Evolutionary conservation across 169 alveolate genomes (phyloP).

Genomic region (Cryptosporidium muris): DNA sequence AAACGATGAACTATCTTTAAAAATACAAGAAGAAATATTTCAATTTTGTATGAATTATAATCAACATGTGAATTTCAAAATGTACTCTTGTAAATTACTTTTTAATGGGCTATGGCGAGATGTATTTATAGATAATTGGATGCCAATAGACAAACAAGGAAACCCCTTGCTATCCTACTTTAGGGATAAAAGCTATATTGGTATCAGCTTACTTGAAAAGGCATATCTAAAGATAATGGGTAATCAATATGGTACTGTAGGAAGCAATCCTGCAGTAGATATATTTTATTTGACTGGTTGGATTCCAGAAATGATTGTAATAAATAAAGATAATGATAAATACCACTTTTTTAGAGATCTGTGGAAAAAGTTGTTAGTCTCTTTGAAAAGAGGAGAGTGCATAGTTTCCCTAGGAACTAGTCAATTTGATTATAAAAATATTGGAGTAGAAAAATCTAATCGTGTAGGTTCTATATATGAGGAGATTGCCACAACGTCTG

Average conservation of each 20-base stretch:
- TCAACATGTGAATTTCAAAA: slow-evolving; percentile 60
- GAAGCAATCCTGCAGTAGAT: slow-evolving; percentile 93
- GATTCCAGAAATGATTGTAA: slow-evolving; percentile 91
- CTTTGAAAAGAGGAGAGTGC: slow-evolving; percentile 40
- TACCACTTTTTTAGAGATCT: slow-evolving; percentile 9
- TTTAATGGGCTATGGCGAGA: slow-evolving; percentile 90
- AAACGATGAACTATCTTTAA: slow-evolving; percentile 11
- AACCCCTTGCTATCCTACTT: slow-evolving; percentile 88
- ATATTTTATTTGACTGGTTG: slow-evolving; percentile 91
- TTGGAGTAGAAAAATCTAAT: not conserved
- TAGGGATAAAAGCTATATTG: slow-evolving; percentile 81
- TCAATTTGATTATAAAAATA: slow-evolving; percentile 8
- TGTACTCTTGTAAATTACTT: slow-evolving; percentile 85
- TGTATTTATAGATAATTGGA: slow-evolving; percentile 89
- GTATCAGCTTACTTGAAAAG: slow-evolving; percentile 92
- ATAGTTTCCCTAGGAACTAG: slow-evolving; percentile 52
- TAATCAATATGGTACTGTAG: slow-evolving; percentile 88
- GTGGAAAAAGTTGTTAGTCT: slow-evolving; percentile 30
- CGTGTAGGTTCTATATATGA: not conserved
- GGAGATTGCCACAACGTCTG: slow-evolving; percentile 57
- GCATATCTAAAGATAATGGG: slow-evolving; percentile 91
- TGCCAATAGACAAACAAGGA: slow-evolving; percentile 83
- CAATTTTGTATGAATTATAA: slow-evolving; percentile 10
- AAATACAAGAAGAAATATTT: slow-evolving; percentile 16
- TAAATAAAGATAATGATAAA: slow-evolving; percentile 71